A percentile compares a stretch with the other conserved stretches of the same genome.
Conservation (phyloP, 805 yeast genomes). For the Nakazawaea ernobii region DNA sequence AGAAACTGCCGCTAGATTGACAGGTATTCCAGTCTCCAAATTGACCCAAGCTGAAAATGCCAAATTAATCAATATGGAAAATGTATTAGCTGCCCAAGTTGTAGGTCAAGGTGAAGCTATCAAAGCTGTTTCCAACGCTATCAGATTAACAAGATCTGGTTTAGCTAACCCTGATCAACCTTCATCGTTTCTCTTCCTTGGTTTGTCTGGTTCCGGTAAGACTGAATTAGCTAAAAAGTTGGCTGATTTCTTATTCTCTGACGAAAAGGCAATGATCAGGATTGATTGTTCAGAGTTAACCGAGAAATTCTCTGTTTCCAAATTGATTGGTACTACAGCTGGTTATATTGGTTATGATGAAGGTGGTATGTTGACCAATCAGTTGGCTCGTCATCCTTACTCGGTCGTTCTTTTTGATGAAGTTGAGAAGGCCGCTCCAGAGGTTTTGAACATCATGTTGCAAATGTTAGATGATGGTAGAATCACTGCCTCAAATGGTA, state of each 20-base stretch:
- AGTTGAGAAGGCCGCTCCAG: constrained; percentile 98
- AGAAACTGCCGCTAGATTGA: constrained; percentile 94
- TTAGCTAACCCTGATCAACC: constrained; percentile 96
- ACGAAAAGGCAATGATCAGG: constrained; percentile 94
- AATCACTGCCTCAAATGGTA: constrained; percentile 91
- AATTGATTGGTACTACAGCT: constrained; percentile 94
- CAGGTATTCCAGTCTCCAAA: constrained; percentile 95
- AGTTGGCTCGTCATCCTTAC: constrained; percentile 85
- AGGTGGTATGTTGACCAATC: constrained; percentile 95
- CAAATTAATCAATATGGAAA: constrained; percentile 93
- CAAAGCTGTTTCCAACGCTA: constrained; percentile 92
- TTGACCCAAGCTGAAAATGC: constrained; percentile 92
- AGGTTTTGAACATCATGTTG: constrained; percentile 84
- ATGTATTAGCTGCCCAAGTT: constrained; percentile 70
- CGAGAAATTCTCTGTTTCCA: constrained; percentile 94
- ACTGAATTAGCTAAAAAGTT: constrained; percentile 96
- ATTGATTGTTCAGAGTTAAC: constrained; percentile 95
- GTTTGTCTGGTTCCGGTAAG: constrained; percentile 96
- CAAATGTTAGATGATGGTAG: constrained; percentile 97
- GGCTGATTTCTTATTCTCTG: constrained; percentile 93
- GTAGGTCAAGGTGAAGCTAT: constrained; percentile 97
- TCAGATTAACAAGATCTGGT: constrained; percentile 89
- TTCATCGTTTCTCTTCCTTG: constrained; percentile 89
- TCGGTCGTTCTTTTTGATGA: constrained; percentile 96
- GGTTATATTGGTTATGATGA: constrained; percentile 97